These are phyloP conservation scores for Urtica urens DNA, from an alignment of 306 rosid species.

Conservation along the genomic window DNA sequence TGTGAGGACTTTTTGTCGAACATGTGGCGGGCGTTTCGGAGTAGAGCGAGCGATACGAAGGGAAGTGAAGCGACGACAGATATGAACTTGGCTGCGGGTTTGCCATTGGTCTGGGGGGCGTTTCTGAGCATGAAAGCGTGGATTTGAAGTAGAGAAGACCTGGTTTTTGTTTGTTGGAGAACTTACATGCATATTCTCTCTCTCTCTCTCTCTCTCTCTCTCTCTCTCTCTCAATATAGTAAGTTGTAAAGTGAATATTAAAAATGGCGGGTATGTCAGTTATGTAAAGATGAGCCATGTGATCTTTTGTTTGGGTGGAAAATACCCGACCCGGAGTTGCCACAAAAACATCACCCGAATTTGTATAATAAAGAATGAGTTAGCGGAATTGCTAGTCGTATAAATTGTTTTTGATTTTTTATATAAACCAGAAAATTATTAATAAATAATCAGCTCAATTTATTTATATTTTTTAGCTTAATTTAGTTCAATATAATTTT, in stretches of 20 bases:
- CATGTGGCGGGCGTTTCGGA: constrained; percentile 39
- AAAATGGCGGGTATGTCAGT: background rate
- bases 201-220: background rate
- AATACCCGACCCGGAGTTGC: background rate
- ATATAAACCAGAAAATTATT: too few relatives aligned
- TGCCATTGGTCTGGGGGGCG: constrained; percentile 41
- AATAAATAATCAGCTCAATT: too few relatives aligned
- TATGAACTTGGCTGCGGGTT: constrained; percentile 58
- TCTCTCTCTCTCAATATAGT: background rate
- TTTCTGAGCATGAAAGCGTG: constrained; percentile 57
- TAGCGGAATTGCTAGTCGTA: too few relatives aligned
- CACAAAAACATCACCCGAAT: background rate
- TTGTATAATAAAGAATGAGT: too few relatives aligned
- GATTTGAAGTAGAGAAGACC: constrained; percentile 36
- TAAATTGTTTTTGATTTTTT: background rate
- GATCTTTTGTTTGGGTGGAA: background rate
- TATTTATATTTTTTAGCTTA: too few relatives aligned
- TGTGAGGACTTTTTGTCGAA: constrained; percentile 32
- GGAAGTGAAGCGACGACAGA: constrained; percentile 29
- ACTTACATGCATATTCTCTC: constrained; percentile 49
- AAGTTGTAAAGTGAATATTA: background rate
- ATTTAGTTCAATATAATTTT: too few relatives aligned
- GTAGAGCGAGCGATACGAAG: constrained; percentile 1
- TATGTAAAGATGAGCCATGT: background rate
- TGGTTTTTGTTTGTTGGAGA: constrained; percentile 29